These are phyloP conservation scores for Tuber microsphaerosporum DNA, from an alignment of 495 filamentous ascomycete species.

Conservation along the genomic window DNA sequence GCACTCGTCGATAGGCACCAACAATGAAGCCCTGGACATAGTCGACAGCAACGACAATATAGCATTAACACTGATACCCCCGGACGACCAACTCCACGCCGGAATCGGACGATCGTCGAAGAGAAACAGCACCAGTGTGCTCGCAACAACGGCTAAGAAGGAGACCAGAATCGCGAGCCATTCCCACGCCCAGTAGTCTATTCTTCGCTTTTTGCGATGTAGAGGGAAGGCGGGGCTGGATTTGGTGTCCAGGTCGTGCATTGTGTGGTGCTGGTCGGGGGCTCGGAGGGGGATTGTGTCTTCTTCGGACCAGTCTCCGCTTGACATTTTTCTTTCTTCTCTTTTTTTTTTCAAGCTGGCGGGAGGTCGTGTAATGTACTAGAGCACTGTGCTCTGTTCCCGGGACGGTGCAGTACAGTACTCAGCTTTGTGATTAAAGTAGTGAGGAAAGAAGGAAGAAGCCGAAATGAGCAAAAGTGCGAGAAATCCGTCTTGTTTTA, in stretches of 20 bases:
- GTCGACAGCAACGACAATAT: constrained; percentile 30
- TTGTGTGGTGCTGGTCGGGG: background rate
- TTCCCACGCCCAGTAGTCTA: constrained; percentile 31
- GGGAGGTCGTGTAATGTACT: background rate
- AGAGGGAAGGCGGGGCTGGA: constrained; percentile 11
- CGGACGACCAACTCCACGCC: constrained; percentile 21
- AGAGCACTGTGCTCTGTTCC: background rate
- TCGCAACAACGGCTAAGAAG: constrained; percentile 14
- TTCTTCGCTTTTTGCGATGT: constrained; percentile 12
- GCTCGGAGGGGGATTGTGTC: background rate
- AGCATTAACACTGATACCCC: constrained; percentile 31
- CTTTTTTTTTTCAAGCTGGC: background rate
- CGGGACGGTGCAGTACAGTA: background rate
- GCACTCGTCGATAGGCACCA: constrained; percentile 34
- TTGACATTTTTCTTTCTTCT: background rate
- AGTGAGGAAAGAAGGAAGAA: background rate
- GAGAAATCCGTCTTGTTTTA: background rate
- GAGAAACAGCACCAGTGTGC: constrained; percentile 9
- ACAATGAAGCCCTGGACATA: constrained; percentile 26
- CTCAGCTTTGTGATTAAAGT: background rate
- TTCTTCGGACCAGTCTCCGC: background rate
- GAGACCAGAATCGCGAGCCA: constrained; percentile 25
- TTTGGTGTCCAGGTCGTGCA: background rate
- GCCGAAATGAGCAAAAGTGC: background rate
- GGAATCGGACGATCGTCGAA: constrained; percentile 22